Evolutionary conservation across 2,329 filamentous ascomycete species (phyloP).

Genomic region (Talaromyces sp.): DNA sequence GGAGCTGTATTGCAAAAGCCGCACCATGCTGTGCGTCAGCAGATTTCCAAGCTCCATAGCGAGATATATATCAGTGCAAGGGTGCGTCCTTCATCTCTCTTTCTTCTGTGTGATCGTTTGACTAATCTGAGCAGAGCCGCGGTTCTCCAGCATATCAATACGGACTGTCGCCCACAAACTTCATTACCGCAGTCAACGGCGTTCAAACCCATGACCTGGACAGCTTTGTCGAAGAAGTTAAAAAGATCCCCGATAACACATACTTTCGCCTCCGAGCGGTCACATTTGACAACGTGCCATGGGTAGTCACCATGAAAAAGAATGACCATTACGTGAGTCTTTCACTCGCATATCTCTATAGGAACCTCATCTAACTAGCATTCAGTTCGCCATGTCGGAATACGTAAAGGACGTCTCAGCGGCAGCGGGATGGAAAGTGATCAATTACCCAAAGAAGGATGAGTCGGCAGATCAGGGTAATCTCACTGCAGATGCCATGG

Average conservation of each 20-base stretch:
- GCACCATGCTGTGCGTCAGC: conserved; percentile 93
- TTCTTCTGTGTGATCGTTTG: not conserved
- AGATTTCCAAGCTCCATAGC: conserved; percentile 93
- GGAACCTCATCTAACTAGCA: conserved; percentile 16
- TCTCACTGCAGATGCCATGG: conserved; percentile 48
- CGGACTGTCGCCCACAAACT: conserved; percentile 91
- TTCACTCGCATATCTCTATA: not conserved
- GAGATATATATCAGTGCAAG: conserved; percentile 94
- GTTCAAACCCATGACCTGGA: conserved; percentile 77
- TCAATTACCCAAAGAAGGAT: conserved; percentile 52
- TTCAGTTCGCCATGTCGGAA: conserved; percentile 62
- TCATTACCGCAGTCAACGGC: conserved; percentile 94
- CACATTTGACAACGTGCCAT: conserved; percentile 96
- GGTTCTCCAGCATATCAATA: conserved; percentile 86
- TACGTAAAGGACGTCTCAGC: conserved; percentile 56
- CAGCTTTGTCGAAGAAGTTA: conserved; percentile 74
- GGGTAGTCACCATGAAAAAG: conserved; percentile 99
- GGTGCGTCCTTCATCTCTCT: conserved; percentile 30
- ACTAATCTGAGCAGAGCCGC: conserved; percentile 52
- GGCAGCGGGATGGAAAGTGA: conserved; percentile 56
- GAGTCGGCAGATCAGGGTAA: conserved; percentile 38
- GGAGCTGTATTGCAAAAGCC: conserved; percentile 89
- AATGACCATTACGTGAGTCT: conserved; percentile 80
- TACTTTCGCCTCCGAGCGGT: conserved; percentile 98
- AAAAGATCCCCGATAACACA: conserved; percentile 90